Conservation (phyloP, 345 rosid species). For the Cardamine chenopodiifolia region DNA sequence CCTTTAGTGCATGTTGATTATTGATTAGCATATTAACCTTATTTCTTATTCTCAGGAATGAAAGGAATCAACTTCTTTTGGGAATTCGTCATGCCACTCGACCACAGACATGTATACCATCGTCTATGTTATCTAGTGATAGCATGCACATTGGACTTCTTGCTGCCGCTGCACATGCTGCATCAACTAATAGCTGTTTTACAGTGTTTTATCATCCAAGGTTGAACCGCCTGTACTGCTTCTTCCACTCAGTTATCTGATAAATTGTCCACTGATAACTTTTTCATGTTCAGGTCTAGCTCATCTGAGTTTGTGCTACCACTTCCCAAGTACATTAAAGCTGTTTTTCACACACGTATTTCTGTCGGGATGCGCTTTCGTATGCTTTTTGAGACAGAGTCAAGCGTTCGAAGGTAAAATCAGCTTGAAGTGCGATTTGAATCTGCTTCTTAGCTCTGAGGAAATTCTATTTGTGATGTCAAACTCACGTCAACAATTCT, state of each 20-base stretch:
- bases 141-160: slow-evolving; percentile 55
- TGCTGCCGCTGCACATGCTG: slow-evolving; percentile 53
- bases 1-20: background rate
- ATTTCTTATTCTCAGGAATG: slow-evolving; percentile 36
- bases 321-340: slow-evolving; percentile 65
- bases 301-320: slow-evolving; percentile 73
- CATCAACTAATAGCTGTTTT: slow-evolving; percentile 53
- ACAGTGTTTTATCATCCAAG: slow-evolving; percentile 56
- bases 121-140: slow-evolving; percentile 50
- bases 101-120: slow-evolving; percentile 50
- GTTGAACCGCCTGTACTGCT: slow-evolving; percentile 23
- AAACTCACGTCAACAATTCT: too few species aligned
- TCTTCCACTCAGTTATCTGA: background rate
- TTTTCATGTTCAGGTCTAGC: slow-evolving; percentile 55
- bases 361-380: slow-evolving; percentile 80
- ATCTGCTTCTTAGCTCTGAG: background rate
- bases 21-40: slow-evolving; percentile 6
- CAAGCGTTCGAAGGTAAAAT: slow-evolving; percentile 61
- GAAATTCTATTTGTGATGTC: too few species aligned
- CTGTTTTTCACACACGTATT: slow-evolving; percentile 60
- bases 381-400: slow-evolving; percentile 77
- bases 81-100: slow-evolving; percentile 49
- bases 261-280: slow-evolving; percentile 1
- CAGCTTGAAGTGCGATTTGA: slow-evolving; percentile 2
- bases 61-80: slow-evolving; percentile 49